These are phyloP conservation scores for Backusella morwellensis DNA, from an alignment of 192 early-diverging fungal species.

Conservation along the genomic window DNA sequence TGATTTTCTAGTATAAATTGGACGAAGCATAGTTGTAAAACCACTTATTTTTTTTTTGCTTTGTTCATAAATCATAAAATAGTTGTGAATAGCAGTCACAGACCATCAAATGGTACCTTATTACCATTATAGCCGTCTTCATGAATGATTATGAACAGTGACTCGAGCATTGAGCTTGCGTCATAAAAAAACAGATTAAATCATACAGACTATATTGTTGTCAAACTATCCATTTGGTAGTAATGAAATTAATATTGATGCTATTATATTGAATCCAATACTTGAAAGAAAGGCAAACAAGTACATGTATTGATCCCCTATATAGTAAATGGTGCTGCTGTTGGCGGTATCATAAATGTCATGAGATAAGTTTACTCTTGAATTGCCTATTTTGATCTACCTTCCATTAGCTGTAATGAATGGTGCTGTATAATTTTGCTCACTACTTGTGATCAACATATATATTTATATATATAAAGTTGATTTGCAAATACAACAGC, in stretches of 20 bases:
- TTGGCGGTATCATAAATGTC: too few relatives aligned
- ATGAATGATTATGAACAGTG: too few relatives aligned
- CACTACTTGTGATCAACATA: background rate
- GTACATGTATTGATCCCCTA: too few relatives aligned
- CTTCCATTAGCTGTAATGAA: background rate
- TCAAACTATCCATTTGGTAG: background rate
- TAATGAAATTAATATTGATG: background rate
- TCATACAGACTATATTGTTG: background rate
- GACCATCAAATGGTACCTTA: too few relatives aligned
- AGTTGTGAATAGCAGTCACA: too few relatives aligned
- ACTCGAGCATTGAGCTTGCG: background rate
- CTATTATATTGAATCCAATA: background rate
- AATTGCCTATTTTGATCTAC: background rate
- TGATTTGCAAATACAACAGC: too few relatives aligned
- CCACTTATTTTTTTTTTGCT: background rate
- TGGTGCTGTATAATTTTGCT: background rate
- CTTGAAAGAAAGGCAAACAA: background rate
- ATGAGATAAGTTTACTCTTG: background rate
- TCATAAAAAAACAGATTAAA: background rate
- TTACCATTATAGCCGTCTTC: too few relatives aligned
- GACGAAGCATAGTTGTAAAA: slow-evolving; percentile 14
- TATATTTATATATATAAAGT: background rate
- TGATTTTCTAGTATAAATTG: slow-evolving; percentile 13
- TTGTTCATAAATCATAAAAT: background rate
- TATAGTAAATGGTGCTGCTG: too few relatives aligned